Conservation (phyloP, 2,329 filamentous ascomycete species). For the Talaromyces islandicus region DNA sequence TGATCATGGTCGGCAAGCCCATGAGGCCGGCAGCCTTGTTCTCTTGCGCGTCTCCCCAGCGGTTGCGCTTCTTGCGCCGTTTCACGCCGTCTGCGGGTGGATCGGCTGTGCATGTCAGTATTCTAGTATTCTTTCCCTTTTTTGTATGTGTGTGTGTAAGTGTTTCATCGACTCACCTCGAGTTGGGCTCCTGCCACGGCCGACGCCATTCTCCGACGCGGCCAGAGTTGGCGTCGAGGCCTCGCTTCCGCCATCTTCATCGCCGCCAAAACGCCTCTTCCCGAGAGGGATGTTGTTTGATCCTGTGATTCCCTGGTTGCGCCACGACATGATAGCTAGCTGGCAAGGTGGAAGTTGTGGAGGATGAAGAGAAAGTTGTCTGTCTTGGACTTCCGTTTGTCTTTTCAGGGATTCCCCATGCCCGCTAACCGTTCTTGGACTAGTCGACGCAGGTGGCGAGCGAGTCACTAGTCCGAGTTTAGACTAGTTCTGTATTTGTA, state of each 20-base stretch:
- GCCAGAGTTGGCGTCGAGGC: constrained; percentile 42
- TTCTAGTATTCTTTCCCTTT: background rate
- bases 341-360: constrained; percentile 5
- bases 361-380: background rate
- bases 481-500: background rate
- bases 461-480: background rate
- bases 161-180: constrained; percentile 52
- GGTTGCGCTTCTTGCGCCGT: constrained; percentile 95
- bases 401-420: background rate
- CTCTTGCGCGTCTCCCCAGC: constrained; percentile 94
- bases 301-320: constrained; percentile 78
- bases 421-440: background rate
- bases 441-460: background rate
- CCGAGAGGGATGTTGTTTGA: constrained; percentile 98
- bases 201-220: constrained; percentile 46
- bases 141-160: background rate
- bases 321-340: constrained; percentile 52
- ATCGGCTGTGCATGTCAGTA: constrained; percentile 23
- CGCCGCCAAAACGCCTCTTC: constrained; percentile 71
- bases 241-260: constrained; percentile 47
- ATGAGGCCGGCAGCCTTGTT: constrained; percentile 98
- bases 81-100: constrained; percentile 68
- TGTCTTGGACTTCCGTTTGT: background rate
- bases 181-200: constrained; percentile 90
- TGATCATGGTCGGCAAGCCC: constrained; percentile 92